Evolutionary conservation across 208 protist genomes (phyloP).

Genomic region (Trypanosoma lewisi): DNA sequence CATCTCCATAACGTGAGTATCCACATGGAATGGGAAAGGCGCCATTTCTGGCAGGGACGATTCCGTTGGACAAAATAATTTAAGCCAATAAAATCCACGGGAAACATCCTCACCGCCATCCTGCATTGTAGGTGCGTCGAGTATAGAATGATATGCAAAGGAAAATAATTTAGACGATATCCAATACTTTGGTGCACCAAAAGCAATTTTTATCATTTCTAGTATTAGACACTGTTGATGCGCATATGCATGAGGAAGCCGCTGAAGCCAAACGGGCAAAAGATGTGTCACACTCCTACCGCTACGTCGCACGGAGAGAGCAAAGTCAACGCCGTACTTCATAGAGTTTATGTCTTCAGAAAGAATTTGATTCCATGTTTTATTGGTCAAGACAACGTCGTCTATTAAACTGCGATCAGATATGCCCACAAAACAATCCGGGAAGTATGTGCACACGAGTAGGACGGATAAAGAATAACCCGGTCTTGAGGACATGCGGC

Average conservation of each 20-base stretch:
- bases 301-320: constrained; percentile 2
- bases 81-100: constrained; percentile 70
- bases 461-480: constrained; percentile 16
- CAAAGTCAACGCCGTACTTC: constrained; percentile 23
- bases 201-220: constrained; percentile 18
- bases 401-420: neutral
- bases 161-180: constrained; percentile 26
- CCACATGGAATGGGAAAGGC: neutral
- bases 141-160: constrained; percentile 56
- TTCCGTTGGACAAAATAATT: constrained; percentile 34
- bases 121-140: constrained; percentile 62
- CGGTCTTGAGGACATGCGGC: neutral
- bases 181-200: constrained; percentile 15
- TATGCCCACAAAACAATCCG: constrained; percentile 6
- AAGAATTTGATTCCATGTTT: constrained; percentile 6
- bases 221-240: constrained; percentile 78
- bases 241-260: constrained; percentile 30
- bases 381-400: constrained; percentile 6
- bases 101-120: constrained; percentile 72
- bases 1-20: constrained; percentile 1
- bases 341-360: constrained; percentile 12
- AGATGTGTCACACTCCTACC: constrained; percentile 21
- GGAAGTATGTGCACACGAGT: constrained; percentile 21
- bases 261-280: constrained; percentile 28
- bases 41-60: constrained; percentile 28